These are phyloP conservation scores for Echium plantagineum DNA, from an alignment of 257 asterid genomes.

Conservation along the genomic window DNA sequence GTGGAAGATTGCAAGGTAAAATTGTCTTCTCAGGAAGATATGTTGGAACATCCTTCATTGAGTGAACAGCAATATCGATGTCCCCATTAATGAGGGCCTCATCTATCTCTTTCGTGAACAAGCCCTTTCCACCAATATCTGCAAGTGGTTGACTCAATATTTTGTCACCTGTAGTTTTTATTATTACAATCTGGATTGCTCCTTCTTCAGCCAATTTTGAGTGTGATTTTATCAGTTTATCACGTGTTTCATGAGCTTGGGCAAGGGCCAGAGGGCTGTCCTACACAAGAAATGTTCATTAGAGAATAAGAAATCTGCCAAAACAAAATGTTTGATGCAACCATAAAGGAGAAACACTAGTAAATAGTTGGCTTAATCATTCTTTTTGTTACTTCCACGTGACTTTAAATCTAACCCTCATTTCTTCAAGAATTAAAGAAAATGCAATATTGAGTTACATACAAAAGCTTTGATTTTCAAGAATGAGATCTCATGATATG, in stretches of 20 bases:
- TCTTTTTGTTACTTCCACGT: too few species aligned
- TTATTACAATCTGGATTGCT: conserved; percentile 70
- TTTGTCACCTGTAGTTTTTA: conserved; percentile 92
- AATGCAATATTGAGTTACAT: too few species aligned
- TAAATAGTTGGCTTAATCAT: too few species aligned
- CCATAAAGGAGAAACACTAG: too few species aligned
- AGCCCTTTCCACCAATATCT: conserved; percentile 96
- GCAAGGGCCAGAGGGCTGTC: conserved; percentile 98
- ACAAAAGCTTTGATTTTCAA: too few species aligned
- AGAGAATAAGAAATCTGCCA: conserved; percentile 6
- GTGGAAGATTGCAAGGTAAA: conserved; percentile 88
- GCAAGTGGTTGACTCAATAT: conserved; percentile 88
- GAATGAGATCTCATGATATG: too few species aligned
- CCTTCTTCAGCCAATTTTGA: conserved; percentile 91
- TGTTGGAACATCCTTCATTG: conserved; percentile 97
- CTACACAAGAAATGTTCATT: conserved; percentile 28
- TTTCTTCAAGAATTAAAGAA: background rate
- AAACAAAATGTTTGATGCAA: background rate
- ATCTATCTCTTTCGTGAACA: conserved; percentile 91
- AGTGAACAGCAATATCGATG: conserved; percentile 93
- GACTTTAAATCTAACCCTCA: background rate
- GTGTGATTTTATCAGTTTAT: conserved; percentile 52
- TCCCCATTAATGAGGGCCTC: conserved; percentile 86
- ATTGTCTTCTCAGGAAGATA: conserved; percentile 77
- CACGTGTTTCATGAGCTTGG: conserved; percentile 91